Evolutionary conservation across 352 stramenopile species (phyloP), one percentile per base, ranked within the genome.

Genomic region (Globisporangium barbulae): DNA sequence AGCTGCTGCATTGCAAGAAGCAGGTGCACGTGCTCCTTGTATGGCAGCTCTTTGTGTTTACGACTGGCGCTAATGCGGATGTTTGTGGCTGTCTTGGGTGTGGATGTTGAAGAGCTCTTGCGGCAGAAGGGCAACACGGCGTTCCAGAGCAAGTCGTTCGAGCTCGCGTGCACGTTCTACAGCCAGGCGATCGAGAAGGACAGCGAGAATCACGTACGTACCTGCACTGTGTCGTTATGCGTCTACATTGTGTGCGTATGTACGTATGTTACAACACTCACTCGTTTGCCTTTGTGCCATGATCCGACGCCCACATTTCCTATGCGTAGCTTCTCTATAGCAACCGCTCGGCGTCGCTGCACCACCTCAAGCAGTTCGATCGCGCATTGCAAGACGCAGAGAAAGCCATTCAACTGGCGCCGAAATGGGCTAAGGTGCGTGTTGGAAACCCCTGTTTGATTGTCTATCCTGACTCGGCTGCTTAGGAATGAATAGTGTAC

Each of bases 271-370:
- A n/a, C 39, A 45, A n/a, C 15, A 45, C 39, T n/a, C 39, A 42
- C 35, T 33, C 13, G 47, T 21, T 19, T 28, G 13, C 10, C 3
- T 52, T 13, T 53, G 53, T 30, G 4, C 21, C 31, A 37, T 37
- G 31, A 37, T 37, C 31, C 31, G 31, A 37, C 31, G 31, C 31
- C 6, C 8, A 37, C 31, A 9, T 37, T 10, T 37, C 31, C 31
- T 37, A 9, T 37, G 31, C 6, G 31, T 37, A 89, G 82, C 63
- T 93, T 31, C 67, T 94, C 33, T 90, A 72, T 42, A 80, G 90
- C 64, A 98, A 98, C 73, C 81, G 95, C 0, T 97, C 93, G 17
- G 78, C 95, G 6, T 82, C 94, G 0, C 73, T 72, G 22, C 82
- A 89, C 21, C 85, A 91, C 25, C 81, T 98, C 52, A 71, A 83